phyloP scores from a whole-genome alignment of 176 grass and related monocot species.

The Cymbopogon citratus region DNA sequence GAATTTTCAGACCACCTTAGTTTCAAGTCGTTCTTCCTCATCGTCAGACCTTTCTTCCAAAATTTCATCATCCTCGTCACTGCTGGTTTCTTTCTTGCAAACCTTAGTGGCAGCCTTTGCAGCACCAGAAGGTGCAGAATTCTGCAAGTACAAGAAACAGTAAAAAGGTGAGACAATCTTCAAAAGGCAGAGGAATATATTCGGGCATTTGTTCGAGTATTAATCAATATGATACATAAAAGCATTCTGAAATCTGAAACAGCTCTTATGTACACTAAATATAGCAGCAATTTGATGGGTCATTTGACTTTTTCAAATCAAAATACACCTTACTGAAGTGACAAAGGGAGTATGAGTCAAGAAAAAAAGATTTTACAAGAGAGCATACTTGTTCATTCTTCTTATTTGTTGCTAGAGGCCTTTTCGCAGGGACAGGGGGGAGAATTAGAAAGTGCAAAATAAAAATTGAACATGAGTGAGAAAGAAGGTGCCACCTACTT shows the following conservation, averaged over 20 bases:
- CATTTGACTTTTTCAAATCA: not conserved
- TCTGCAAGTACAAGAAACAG: not conserved
- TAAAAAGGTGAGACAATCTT: not conserved
- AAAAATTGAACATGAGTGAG: not conserved
- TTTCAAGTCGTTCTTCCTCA: not conserved
- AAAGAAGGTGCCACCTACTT: conserved; percentile 1
- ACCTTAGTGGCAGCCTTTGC: conserved; percentile 27
- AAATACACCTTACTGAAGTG: not conserved
- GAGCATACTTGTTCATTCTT: conserved; percentile 33
- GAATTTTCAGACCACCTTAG: conserved; percentile 1
- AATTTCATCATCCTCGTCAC: conserved; percentile 44
- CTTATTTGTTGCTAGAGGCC: conserved; percentile 21
- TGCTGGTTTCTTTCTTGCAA: conserved; percentile 43
- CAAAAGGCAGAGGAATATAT: too few species aligned
- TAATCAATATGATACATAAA: not conserved
- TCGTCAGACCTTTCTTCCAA: conserved; percentile 55
- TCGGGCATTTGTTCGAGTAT: not conserved
- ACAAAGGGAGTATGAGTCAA: not conserved
- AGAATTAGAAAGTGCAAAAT: not conserved
- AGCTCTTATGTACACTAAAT: not conserved
- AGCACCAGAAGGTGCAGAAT: conserved; percentile 4
- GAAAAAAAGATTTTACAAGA: conserved; percentile 11
- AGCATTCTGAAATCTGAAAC: not conserved
- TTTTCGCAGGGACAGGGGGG: conserved; percentile 8
- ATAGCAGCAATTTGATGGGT: not conserved